A percentile compares a stretch with the other conserved stretches of the same genome.
phyloP scores from a whole-genome alignment of 345 rosid species.

The Aegle marmelos region DNA sequence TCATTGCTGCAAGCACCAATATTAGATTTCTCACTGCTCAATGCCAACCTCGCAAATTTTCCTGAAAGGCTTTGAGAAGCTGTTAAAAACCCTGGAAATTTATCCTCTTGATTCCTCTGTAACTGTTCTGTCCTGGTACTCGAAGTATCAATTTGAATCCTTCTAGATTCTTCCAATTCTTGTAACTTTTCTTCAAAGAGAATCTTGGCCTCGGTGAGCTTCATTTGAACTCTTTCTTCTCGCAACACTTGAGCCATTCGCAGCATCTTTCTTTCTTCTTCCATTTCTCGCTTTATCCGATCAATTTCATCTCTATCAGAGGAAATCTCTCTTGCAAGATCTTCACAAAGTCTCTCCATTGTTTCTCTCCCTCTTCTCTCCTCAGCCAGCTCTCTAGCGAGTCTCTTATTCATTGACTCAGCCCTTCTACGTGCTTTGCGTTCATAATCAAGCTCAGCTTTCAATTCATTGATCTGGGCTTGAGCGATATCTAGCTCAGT shows the following conservation, averaged over 20 bases:
- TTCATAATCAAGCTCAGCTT: constrained; percentile 67
- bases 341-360: constrained; percentile 53
- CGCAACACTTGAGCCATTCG: constrained; percentile 69
- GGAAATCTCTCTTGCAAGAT: constrained; percentile 56
- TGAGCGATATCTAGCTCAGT: constrained; percentile 45
- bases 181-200: constrained; percentile 63
- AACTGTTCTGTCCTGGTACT: constrained; percentile 9
- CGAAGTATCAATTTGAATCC: constrained; percentile 7
- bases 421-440: constrained; percentile 56
- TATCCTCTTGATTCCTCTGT: not conserved
- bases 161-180: constrained; percentile 38
- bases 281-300: constrained; percentile 55
- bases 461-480: constrained; percentile 59
- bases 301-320: constrained; percentile 47
- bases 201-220: constrained; percentile 38
- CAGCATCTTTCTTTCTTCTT: constrained; percentile 80
- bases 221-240: constrained; percentile 94
- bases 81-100: not conserved
- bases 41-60: constrained; percentile 24
- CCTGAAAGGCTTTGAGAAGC: constrained; percentile 26
- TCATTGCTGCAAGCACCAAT: constrained; percentile 3
- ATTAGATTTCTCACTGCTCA: constrained; percentile 19
- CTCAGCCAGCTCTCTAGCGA: constrained; percentile 63
- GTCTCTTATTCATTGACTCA: constrained; percentile 56
- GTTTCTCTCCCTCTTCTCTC: constrained; percentile 64